phyloP scores from a whole-genome alignment of 1,139 yeast genomes.

The Protomyces pachydermus region DNA sequence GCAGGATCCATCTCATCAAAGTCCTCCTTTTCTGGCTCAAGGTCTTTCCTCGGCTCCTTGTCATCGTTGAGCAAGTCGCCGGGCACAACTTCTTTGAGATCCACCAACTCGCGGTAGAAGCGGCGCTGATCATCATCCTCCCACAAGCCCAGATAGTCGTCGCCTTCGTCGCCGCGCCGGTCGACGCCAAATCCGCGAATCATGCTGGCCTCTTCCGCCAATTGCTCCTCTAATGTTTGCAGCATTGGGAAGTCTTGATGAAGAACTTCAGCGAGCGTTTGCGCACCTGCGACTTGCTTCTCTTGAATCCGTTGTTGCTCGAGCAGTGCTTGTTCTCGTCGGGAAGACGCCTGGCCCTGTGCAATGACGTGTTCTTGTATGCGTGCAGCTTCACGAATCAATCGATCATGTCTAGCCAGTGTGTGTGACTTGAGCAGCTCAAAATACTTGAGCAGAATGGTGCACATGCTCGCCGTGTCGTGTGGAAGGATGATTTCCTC shows the following conservation, averaged over 20 bases:
- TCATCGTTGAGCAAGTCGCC: conserved; percentile 38
- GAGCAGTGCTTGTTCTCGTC: background rate
- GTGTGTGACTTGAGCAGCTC: conserved; percentile 46
- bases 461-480: conserved; percentile 31
- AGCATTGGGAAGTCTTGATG: conserved; percentile 31
- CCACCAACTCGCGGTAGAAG: conserved; percentile 54
- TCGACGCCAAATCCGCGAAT: conserved; percentile 20
- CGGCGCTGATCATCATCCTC: conserved; percentile 57
- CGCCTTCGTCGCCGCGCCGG: conserved; percentile 32
- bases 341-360: conserved; percentile 1
- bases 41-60: background rate
- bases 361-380: conserved; percentile 3
- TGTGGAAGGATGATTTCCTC: background rate
- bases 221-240: conserved; percentile 40
- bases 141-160: conserved; percentile 50
- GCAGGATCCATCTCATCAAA: conserved; percentile 30
- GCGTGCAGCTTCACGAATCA: conserved; percentile 34
- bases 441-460: conserved; percentile 43
- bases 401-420: conserved; percentile 40
- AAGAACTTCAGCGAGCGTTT: conserved; percentile 47
- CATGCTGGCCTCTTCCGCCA: conserved; percentile 15
- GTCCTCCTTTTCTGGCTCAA: background rate
- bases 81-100: conserved; percentile 57
- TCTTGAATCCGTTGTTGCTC: conserved; percentile 41
- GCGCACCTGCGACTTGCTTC: conserved; percentile 47